Conservation (phyloP, 2,329 filamentous ascomycete genomes). For the Metarhizium sp. region DNA sequence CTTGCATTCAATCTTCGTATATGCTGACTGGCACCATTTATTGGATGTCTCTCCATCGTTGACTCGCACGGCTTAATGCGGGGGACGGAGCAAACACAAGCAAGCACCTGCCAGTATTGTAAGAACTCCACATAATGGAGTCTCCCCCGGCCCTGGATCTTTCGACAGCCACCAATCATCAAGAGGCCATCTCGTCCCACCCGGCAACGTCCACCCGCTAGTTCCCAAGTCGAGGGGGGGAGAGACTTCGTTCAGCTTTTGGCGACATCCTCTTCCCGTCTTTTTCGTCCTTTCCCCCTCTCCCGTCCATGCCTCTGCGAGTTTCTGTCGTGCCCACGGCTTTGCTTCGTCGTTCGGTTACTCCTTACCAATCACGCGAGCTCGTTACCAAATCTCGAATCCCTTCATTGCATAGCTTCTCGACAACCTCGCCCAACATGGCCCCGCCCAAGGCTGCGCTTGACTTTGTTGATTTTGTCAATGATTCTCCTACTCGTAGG, state of each 20-base stretch:
- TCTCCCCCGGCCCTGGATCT: no score
- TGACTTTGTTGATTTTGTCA: conserved; percentile 89
- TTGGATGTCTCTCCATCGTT: no score
- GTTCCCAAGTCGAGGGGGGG: background rate
- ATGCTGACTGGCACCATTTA: no score
- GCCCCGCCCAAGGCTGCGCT: conserved; percentile 50
- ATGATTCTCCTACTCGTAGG: conserved; percentile 87
- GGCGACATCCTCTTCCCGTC: background rate
- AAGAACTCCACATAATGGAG: background rate
- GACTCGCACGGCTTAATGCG: no score
- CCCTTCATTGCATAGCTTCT: conserved; percentile 5
- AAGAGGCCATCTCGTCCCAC: background rate
- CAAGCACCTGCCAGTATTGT: no score
- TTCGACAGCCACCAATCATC: background rate
- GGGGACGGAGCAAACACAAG: no score
- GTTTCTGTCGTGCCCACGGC: background rate
- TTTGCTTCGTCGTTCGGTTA: background rate
- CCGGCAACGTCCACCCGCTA: background rate
- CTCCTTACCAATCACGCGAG: background rate
- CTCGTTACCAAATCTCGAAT: background rate
- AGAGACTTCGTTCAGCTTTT: background rate
- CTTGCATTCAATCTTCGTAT: no score
- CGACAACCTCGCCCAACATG: conserved; percentile 33
- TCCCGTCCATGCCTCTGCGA: conserved; percentile 1
- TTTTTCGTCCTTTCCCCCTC: background rate